Evolutionary conservation across 139 green algal genomes (phyloP).

Genomic region (Tetratostichococcus sp.): DNA sequence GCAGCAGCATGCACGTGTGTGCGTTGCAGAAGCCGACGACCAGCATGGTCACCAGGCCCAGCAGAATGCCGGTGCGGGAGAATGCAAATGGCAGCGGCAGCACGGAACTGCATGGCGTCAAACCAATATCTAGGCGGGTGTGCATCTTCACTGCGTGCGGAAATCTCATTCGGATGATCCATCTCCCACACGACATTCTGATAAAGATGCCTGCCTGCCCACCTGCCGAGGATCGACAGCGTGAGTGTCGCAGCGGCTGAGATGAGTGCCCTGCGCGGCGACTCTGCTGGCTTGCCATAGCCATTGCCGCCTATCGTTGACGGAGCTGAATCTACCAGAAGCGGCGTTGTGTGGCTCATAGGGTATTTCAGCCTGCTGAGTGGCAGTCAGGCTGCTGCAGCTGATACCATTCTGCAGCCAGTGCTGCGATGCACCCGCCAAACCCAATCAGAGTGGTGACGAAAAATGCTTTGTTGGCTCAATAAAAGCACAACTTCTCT

Average conservation of each 20-base stretch:
- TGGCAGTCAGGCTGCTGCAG: too few species aligned
- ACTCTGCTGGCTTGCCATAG: neutral
- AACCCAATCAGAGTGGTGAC: too few species aligned
- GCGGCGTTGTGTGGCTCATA: too few species aligned
- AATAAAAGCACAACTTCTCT: too few species aligned
- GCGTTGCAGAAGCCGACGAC: slow-evolving; percentile 60
- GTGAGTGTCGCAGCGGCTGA: slow-evolving; percentile 35
- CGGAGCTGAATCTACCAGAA: neutral
- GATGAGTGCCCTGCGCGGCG: neutral
- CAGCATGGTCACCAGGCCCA: slow-evolving; percentile 46
- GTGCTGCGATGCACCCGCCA: too few species aligned
- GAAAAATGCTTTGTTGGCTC: too few species aligned
- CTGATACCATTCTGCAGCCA: too few species aligned
- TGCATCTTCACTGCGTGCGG: neutral
- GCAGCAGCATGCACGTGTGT: slow-evolving; percentile 56
- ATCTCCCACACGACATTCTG: neutral
- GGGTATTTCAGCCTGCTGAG: too few species aligned
- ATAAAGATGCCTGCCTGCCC: neutral
- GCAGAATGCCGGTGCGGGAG: slow-evolving; percentile 52
- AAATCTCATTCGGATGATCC: neutral
- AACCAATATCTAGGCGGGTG: too few species aligned
- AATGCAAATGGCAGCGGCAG: slow-evolving; percentile 74
- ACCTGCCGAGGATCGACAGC: slow-evolving; percentile 44
- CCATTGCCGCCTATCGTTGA: neutral
- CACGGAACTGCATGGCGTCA: slow-evolving; percentile 48